phyloP scores from a whole-genome alignment of 1,139 yeast genomes.

The Kodamaea plutei region DNA sequence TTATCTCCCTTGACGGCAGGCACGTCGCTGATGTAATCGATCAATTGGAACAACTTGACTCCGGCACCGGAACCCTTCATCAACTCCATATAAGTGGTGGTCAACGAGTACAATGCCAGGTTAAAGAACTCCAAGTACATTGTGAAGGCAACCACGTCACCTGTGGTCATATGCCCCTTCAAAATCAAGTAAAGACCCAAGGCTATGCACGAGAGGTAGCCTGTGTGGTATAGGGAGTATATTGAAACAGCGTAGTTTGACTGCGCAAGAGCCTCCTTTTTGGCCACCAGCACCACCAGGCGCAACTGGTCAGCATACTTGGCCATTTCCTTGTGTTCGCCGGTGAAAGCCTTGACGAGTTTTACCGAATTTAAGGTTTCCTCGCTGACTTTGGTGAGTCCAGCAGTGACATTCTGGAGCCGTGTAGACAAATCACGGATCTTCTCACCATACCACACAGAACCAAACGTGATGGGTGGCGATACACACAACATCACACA shows the following conservation, averaged over 20 bases:
- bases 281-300: slow-evolving; percentile 41
- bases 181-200: slow-evolving; percentile 43
- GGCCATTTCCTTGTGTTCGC: slow-evolving; percentile 40
- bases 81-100: slow-evolving; percentile 50
- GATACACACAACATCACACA: slow-evolving; percentile 50
- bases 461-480: slow-evolving; percentile 51
- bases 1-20: slow-evolving; percentile 40
- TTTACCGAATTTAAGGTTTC: slow-evolving; percentile 45
- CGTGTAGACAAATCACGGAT: slow-evolving; percentile 42
- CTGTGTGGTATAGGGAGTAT: slow-evolving; percentile 42
- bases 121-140: slow-evolving; percentile 50
- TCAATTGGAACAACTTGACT: slow-evolving; percentile 42
- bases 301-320: slow-evolving; percentile 40
- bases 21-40: slow-evolving; percentile 42
- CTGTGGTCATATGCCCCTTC: slow-evolving; percentile 43
- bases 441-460: slow-evolving; percentile 48
- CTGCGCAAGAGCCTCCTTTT: slow-evolving; percentile 46
- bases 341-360: slow-evolving; percentile 44
- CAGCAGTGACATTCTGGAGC: slow-evolving; percentile 46
- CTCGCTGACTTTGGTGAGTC: slow-evolving; percentile 43
- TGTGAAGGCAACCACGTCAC: slow-evolving; percentile 46
- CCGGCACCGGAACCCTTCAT: slow-evolving; percentile 59
- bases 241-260: slow-evolving; percentile 45
- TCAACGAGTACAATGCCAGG: slow-evolving; percentile 46
- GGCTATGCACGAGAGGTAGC: slow-evolving; percentile 44